Percentiles rank a stretch among this genome's conserved stretches.
phyloP scores from a whole-genome alignment of 352 stramenopile species.

The Achlya hypogyna region DNA sequence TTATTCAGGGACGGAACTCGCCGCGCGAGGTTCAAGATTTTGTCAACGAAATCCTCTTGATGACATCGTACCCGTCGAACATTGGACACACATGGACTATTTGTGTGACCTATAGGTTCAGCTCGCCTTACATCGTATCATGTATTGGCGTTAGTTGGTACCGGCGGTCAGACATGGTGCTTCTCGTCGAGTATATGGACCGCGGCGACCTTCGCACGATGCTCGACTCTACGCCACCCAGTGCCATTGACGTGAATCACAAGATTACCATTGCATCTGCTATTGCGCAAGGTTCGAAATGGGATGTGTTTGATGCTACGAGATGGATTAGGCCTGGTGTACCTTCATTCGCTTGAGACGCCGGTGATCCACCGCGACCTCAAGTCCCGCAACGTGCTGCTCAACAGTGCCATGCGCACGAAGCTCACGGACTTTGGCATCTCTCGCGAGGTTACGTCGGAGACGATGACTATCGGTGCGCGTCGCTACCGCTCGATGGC shows the following conservation, averaged over 20 bases:
- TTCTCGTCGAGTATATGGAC: constrained; percentile 34
- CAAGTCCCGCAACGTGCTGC: constrained; percentile 13
- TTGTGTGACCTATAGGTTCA: constrained; percentile 14
- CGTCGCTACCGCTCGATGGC: not conserved
- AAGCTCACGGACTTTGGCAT: constrained; percentile 16
- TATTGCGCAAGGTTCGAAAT: not conserved
- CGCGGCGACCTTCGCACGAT: constrained; percentile 30
- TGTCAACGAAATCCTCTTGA: constrained; percentile 38
- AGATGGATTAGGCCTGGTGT: not conserved
- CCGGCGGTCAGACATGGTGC: constrained; percentile 31
- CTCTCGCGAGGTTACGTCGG: not conserved
- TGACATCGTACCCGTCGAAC: constrained; percentile 21
- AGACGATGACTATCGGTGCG: constrained; percentile 11
- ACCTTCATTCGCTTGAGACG: not conserved
- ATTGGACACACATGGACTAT: not conserved
- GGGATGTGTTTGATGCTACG: not conserved
- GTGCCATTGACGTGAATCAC: not conserved
- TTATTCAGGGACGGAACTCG: constrained; percentile 26
- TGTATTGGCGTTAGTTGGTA: constrained; percentile 44
- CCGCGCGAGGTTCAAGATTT: constrained; percentile 29
- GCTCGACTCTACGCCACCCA: constrained; percentile 18
- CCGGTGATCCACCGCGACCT: constrained; percentile 8
- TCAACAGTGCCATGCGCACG: not conserved
- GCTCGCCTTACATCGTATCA: constrained; percentile 31
- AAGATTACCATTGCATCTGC: not conserved